Evolutionary conservation across 176 grass and related monocot species (phyloP), one percentile per base, ranked within the genome.

Genomic region (Luzula sylvatica): DNA sequence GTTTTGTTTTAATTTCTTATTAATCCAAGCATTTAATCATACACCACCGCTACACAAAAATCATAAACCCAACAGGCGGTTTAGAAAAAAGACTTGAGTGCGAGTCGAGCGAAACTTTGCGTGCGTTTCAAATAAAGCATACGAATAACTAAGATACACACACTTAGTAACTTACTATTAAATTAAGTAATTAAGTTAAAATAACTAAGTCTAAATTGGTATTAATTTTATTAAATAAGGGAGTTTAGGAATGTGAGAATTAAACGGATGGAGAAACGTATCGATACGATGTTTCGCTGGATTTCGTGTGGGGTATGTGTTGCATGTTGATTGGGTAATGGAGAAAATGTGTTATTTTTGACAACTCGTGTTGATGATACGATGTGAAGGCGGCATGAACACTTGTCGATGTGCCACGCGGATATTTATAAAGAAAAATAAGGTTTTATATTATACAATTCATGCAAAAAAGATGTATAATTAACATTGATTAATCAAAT

Each of bases 281-380:
- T 60, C 12, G 14, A 62, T 17, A 9, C 19, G 20, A 26, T 18
- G 25, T 61, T 46, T 61, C 8, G n/a, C 41, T 64, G 59, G 59
- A 64, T 64, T 47, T 49, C 60, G 47, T 64, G 60, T 1, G 35
- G 0, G 20, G 11, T 30, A 61, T 15, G 24, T 61, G 57, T 35
- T 41, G 22, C 3, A 15, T 26, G 23, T 15, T 61, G 57, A 61
- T 61, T 61, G 57, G 57, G 4, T 17, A n/a, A 23, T 26, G 27
- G 43, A 24, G 26, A 15, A 14, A n/a, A 3, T 20, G 8, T 15
- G 14, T n/a, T 4, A 12, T 43, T 43, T 43, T 43, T 8, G 41
- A 16, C 57, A 61, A 41, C 57, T 61, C 39, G 39, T 61, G n/a
- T 45, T 61, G 57, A 61, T 23, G 39, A 61, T 61, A 61, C 39